A percentile compares a stretch with the other conserved stretches of the same genome.
phyloP scores from a whole-genome alignment of 306 rosid genomes.

The Dalbergia cochinchinensis region DNA sequence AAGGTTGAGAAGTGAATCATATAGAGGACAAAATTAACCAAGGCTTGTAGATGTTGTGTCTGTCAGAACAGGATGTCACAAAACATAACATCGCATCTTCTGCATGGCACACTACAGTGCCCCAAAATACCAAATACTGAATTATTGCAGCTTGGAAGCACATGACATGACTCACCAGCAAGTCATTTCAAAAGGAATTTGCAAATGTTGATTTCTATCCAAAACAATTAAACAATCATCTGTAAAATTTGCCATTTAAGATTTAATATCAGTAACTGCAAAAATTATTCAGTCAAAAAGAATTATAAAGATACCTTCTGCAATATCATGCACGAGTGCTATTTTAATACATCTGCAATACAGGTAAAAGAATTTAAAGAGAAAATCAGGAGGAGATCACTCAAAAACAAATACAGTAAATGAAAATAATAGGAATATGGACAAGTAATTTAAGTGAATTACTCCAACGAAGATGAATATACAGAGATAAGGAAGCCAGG shows the following conservation, averaged over 20 bases:
- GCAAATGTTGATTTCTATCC: not conserved
- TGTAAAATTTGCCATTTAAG: slow-evolving; percentile 14
- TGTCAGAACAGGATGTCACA: not conserved
- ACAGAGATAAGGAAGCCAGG: not conserved
- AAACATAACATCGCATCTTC: slow-evolving; percentile 13
- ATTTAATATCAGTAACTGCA: slow-evolving; percentile 2
- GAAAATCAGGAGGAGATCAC: slow-evolving; percentile 34
- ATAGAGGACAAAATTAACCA: slow-evolving; percentile 8
- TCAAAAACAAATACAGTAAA: slow-evolving; percentile 14
- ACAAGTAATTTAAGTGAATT: slow-evolving; percentile 30
- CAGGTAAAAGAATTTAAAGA: slow-evolving; percentile 42
- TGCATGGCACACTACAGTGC: slow-evolving; percentile 1
- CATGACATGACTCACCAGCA: not conserved
- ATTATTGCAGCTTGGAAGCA: slow-evolving; percentile 6
- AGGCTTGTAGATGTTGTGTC: not conserved
- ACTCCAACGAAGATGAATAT: slow-evolving; percentile 20
- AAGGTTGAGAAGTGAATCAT: slow-evolving; percentile 22
- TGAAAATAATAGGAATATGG: slow-evolving; percentile 8
- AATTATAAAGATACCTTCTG: slow-evolving; percentile 73
- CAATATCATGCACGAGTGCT: slow-evolving; percentile 94
- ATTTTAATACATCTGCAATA: slow-evolving; percentile 86
- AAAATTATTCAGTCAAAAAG: slow-evolving; percentile 26
- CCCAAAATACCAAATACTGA: not conserved
- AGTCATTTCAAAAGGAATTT: slow-evolving; percentile 23
- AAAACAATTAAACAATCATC: slow-evolving; percentile 28